Evolutionary conservation across 768 basidiomycete genomes (phyloP).

Genomic region (Phallus indusiatus): DNA sequence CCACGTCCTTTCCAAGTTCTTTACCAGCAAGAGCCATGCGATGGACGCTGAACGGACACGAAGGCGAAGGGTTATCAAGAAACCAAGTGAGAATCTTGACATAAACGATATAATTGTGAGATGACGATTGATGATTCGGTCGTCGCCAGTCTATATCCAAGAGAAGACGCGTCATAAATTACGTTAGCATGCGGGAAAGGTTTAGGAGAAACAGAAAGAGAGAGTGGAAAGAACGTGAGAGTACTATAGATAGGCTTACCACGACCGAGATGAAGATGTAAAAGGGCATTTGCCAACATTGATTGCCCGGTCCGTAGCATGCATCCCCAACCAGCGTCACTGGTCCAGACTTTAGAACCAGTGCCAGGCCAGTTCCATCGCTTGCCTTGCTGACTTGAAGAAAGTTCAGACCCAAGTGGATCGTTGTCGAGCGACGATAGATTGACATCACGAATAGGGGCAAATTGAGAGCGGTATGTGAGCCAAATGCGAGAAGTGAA

Average conservation of each 20-base stretch:
- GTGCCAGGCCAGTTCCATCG: conserved; percentile 56
- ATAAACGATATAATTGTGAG: conserved; percentile 72
- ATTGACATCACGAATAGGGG: conserved; percentile 63
- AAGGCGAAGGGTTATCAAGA: conserved; percentile 75
- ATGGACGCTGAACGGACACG: conserved; percentile 90
- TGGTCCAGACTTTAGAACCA: conserved; percentile 73
- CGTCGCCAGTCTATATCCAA: conserved; percentile 73
- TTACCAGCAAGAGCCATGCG: conserved; percentile 94
- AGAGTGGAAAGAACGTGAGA: not conserved
- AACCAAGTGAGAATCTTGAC: conserved; percentile 93
- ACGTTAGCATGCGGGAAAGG: not conserved
- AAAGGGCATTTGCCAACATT: conserved; percentile 70
- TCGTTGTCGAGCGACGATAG: conserved; percentile 34
- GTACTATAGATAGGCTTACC: conserved; percentile 31
- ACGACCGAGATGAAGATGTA: conserved; percentile 66
- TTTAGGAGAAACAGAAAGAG: too few relatives aligned
- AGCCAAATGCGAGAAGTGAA: conserved; percentile 86
- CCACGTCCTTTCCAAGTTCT: conserved; percentile 88
- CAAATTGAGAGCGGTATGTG: conserved; percentile 84
- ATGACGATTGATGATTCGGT: conserved; percentile 50
- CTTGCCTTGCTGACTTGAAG: conserved; percentile 34
- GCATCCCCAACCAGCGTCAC: conserved; percentile 85
- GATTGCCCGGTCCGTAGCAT: conserved; percentile 87
- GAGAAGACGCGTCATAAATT: not conserved
- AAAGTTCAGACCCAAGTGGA: conserved; percentile 12